Base-by-base conservation (phyloP, 2,329 filamentous ascomycete genomes). In the Gliomastix tumulicola region DNA sequence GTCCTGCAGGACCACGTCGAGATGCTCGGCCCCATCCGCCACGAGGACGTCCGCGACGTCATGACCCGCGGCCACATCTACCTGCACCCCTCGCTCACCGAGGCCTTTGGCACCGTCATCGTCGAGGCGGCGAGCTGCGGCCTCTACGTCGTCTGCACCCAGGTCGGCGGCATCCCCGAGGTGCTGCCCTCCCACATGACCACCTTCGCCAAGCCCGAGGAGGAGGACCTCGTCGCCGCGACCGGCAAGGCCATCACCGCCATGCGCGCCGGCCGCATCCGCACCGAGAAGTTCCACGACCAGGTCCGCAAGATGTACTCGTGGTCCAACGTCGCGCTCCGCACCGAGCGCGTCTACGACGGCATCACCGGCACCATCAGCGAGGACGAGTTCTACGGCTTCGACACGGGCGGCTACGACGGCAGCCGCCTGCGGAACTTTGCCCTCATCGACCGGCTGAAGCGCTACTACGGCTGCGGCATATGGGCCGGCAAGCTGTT, bases 401-500 rank as follows among this genome's bases (percentile, higher is more conserved):
- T 85, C 53, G 81, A 87, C 38, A 77, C 80, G 5, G 77, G 74
- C 7, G 74, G 75, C 44, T 84, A 81, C 54, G 83, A 79, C 5
- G 82, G 81, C 11, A 73, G 82, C 44, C 77, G 79, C 7, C 79
- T 88, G 8, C 84, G 87, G 49, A 90, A 87, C 49, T 94, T 95
- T 54, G 86, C 90, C 6, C 74, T 98, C 31, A 96, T 98, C 44
- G 92, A 98, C 56, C 78, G 92, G 16, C 65, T 98, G 16, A 98
- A 98, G 63, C 71, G 92, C 41, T 98, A 98, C 60, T 98, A 96
- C 53, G 92, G 92, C 8, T 98, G 94, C 54, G 92, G 92, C 22
- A 90, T 97, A 34, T 98, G 92, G 92, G 92, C 92, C 1, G 92
- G 92, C 23, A 98, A 98, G 62, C 69, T 98, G 8, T 98, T 98